A percentile compares a stretch with the other conserved stretches of the same genome.
These are phyloP conservation scores for Didymella pomorum DNA, from an alignment of 2,329 filamentous ascomycete genomes.

Conservation along the genomic window DNA sequence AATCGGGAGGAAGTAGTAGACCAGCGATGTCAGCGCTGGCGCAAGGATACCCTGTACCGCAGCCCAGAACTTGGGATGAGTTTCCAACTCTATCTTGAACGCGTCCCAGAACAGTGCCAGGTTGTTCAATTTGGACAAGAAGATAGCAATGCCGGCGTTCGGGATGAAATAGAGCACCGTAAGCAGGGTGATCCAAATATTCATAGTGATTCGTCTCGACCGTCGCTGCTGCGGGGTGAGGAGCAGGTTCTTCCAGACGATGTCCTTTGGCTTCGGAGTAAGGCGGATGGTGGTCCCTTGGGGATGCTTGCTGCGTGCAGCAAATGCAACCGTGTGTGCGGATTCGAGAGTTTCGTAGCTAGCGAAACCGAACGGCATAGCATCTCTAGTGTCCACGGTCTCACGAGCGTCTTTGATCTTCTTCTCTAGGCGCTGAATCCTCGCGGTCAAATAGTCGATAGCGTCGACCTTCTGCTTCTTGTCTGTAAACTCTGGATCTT, in stretches of 20 bases:
- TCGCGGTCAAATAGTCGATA: conserved; percentile 88
- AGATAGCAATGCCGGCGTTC: conserved; percentile 93
- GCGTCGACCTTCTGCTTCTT: conserved; percentile 84
- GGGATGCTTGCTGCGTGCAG: conserved; percentile 80
- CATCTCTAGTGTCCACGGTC: conserved; percentile 84
- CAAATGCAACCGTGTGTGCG: conserved; percentile 86
- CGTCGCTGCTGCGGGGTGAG: conserved; percentile 72
- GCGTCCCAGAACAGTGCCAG: conserved; percentile 79
- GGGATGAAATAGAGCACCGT: conserved; percentile 89
- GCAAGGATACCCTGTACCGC: conserved; percentile 91
- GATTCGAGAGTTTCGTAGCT: conserved; percentile 90
- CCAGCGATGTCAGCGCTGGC: conserved; percentile 83
- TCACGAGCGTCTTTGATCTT: conserved; percentile 85
- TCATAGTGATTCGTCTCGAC: conserved; percentile 79
- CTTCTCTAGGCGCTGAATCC: conserved; percentile 82
- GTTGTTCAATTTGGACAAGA: conserved; percentile 85
- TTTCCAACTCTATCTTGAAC: conserved; percentile 72
- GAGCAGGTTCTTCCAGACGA: conserved; percentile 95
- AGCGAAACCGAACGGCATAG: conserved; percentile 91
- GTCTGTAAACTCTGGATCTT: conserved; percentile 69
- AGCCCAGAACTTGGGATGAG: conserved; percentile 76
- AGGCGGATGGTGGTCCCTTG: conserved; percentile 78
- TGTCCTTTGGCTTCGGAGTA: conserved; percentile 85
- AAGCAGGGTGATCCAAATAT: conserved; percentile 81
- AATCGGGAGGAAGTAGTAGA: conserved; percentile 87